Evolutionary conservation across 2,329 filamentous ascomycete species (phyloP).

Genomic region (Calonectria pseudoreteaudii): DNA sequence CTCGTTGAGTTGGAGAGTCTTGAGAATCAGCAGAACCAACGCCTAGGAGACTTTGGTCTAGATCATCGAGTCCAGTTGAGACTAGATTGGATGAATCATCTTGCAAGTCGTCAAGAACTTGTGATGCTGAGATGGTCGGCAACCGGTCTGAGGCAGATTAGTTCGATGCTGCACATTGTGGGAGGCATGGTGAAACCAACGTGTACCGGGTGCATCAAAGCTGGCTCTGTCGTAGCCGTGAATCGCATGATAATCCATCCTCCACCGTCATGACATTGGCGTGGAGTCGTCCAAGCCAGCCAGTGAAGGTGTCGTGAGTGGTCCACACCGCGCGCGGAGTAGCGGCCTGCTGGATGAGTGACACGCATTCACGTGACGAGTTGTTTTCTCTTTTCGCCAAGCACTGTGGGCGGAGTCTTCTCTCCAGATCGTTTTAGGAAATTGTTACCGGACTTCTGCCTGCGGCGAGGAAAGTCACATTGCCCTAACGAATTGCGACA

Average conservation of each 20-base stretch:
- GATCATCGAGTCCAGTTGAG: constrained; percentile 64
- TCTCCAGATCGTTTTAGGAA: constrained; percentile 14
- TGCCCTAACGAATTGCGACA: constrained; percentile 10
- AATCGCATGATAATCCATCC: constrained; percentile 70
- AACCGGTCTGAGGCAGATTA: constrained; percentile 70
- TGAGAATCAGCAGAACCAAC: constrained; percentile 24
- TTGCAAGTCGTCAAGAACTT: constrained; percentile 73
- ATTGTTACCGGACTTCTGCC: constrained; percentile 10
- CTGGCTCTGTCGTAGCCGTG: constrained; percentile 72
- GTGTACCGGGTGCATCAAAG: constrained; percentile 66
- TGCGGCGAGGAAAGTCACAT: not conserved
- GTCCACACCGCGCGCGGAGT: constrained; percentile 16
- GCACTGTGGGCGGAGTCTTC: not conserved
- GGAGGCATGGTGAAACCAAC: constrained; percentile 52
- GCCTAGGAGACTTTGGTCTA: constrained; percentile 61
- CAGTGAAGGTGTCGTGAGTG: constrained; percentile 33
- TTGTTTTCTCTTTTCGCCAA: not conserved
- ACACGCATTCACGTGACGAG: constrained; percentile 36
- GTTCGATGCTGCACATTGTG: constrained; percentile 16
- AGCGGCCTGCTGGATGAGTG: constrained; percentile 9
- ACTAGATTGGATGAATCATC: constrained; percentile 63
- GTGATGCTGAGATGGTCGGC: constrained; percentile 80
- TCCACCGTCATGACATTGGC: constrained; percentile 40
- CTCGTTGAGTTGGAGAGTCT: constrained; percentile 37
- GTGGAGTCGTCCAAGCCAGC: constrained; percentile 26